Base-by-base conservation (phyloP, 441 rosid genomes). In the Croton laevigatus region DNA sequence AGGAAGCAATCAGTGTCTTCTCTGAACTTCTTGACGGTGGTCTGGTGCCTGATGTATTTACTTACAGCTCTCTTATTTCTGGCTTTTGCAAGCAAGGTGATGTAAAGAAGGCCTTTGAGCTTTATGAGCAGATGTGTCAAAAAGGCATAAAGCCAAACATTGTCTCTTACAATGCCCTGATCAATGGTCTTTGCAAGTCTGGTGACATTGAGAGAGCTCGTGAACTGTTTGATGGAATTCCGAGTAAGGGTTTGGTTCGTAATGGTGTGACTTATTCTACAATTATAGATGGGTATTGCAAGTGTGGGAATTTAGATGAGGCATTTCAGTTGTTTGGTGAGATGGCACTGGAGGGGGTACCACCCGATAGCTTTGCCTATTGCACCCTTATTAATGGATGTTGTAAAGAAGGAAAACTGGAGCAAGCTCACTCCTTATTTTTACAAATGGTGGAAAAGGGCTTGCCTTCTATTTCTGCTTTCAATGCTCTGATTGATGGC, bases 211-310 rank as follows among this genome's bases (percentile, higher is more conserved):
- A 76, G 74, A 91, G 78, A 81, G 95, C 97, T 51, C 81, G 64
- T 53, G 82, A 76, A 74, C 73, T 94, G 23, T 82, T 88, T n/a
- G 71, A 85, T 75, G 97, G 83, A 83, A 88, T 94, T 91, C 76
- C 78, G 12, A 27, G 17, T 3, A 73, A 59, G 27, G 92, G 91
- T 55, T 68, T 80, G 68, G 81, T 74, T 75, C 85, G 86, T 60
- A 87, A 90, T 76, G 81, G 69, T 49, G 81, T 88, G 87, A 89
- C 96, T 23, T 90, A 83, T 73, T 70, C 85, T 66, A 76, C 81
- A 69, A 73, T 91, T 11, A 84, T 91, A 60, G 91, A 88, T 69
- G 81, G 85, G 23, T 81, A 85, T 68, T 88, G 97, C 81, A 91
- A 94, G 81, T 80, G 76, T 52, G 85, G 81, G 77, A 84, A 82